These are phyloP conservation scores for Chamaecrista fasciculata DNA, from an alignment of 306 rosid genomes.

Conservation along the genomic window DNA sequence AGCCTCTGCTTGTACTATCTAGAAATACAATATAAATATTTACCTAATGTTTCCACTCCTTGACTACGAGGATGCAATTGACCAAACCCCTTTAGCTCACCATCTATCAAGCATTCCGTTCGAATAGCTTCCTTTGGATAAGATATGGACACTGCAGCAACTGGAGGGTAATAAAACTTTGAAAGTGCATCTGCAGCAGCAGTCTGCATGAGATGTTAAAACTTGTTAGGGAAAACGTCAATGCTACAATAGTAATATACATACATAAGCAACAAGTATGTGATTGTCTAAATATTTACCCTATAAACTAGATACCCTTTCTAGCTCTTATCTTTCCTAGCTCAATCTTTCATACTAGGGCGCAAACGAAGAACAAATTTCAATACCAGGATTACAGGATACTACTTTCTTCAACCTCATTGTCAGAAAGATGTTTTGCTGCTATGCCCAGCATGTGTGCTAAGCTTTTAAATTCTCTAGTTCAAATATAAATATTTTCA, in stretches of 20 bases:
- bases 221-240: slow-evolving; percentile 20
- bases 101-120: slow-evolving; percentile 74
- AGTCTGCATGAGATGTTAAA: slow-evolving; percentile 48
- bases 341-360: background rate
- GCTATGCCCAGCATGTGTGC: background rate
- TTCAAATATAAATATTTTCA: slow-evolving; percentile 4
- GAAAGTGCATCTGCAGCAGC: slow-evolving; percentile 88
- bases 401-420: slow-evolving; percentile 19
- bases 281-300: too few species aligned
- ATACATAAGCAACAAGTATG: too few species aligned
- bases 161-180: slow-evolving; percentile 89
- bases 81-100: slow-evolving; percentile 90
- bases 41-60: slow-evolving; percentile 95
- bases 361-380: slow-evolving; percentile 12
- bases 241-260: background rate
- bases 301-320: background rate
- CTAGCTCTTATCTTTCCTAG: background rate
- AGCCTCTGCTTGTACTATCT: slow-evolving; percentile 13
- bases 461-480: slow-evolving; percentile 1
- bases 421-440: background rate
- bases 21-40: slow-evolving; percentile 6
- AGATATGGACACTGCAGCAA: slow-evolving; percentile 90
- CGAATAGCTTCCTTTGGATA: slow-evolving; percentile 96
- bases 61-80: slow-evolving; percentile 98
- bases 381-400: background rate